Evolutionary conservation across 2,329 filamentous ascomycete genomes (phyloP), one percentile per base, ranked within the genome.

Genomic region (Sclerotinia sclerotiorum): DNA sequence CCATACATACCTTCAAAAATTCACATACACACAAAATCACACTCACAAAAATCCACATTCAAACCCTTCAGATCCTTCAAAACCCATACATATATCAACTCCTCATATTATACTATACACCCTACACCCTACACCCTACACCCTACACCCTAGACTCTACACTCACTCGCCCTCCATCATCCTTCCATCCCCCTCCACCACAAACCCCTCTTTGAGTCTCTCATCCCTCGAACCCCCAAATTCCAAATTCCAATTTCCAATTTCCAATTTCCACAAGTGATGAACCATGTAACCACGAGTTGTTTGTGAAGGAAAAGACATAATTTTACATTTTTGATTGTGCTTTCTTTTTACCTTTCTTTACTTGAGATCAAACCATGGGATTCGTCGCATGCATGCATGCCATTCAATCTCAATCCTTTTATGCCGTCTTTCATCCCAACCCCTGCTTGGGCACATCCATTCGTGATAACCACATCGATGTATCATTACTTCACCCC

Each of bases 351-450:
- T 42, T 49, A 42, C 51, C 52, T 66, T 35, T 60, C 60, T 67
- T 51, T 54, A 67, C 65, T 67, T 7, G 46, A 67, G 46, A 62
- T 52, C 35, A 67, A 55, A 46, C 44, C 56, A 42, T 67, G 56
- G 63, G 65, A 67, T 54, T 63, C 65, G 55, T 62, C 54, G 35
- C 54, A 51, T 61, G n/a, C 5, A 42, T 17, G 17, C 39, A 42
- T 42, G 39, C 64, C n/a, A 55, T 54, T 42, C 39, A 24, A 67
- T 46, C 32, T 51, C 48, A 19, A 32, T 46, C 13, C 19, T 54
- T 52, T 32, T 46, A 10, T 67, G 49, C 48, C 35, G 35, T 35
- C 54, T 52, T 27, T 62, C 19, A 39, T 39, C 42, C 19, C 44
- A 60, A 8, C 54, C 24, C n/a, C 21, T 46, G 39, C 39, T 42